Evolutionary conservation across 1,139 yeast species (phyloP), one percentile per base, ranked within the genome.

Genomic region (Candida sojae): DNA sequence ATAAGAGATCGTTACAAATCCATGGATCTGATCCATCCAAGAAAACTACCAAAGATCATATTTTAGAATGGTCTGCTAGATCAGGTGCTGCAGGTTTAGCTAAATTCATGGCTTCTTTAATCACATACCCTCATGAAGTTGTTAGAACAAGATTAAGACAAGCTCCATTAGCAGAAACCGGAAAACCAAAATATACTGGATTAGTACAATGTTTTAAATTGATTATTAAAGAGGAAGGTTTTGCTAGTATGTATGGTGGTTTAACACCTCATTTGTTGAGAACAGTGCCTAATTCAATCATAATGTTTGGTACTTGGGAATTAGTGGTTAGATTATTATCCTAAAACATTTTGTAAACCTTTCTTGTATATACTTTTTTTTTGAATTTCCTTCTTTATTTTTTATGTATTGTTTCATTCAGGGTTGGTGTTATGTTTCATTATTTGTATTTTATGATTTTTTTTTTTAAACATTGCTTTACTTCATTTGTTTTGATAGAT

Each of bases 281-380:
- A 68, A 95, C 99, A 0, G 99, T 95, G 43, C 99, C 99, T 2
- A 95, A 93, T 67, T 89, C 97, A 58, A 91, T 95, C 63, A 92
- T 95, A 56, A 93, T 95, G 98, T 95, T 95, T 75, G 99, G 99
- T 35, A 92, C 99, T 2, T 95, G 99, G 98, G 99, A 95, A 63
- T 69, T 95, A 42, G 89, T 95, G 44, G 91, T 93, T 39, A 79
- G 87, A 53, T 63, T 86, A 39, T 71, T 87, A 45, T 83, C 90
- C 28, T 64, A 53, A 58, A 34, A 13, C 21, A 13, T 9, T 10
- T 13, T 21, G 40, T 10, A 8, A 13, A 11, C 28, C 9, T 25
- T 37, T 26, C 48, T 28, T 50, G 51, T 45, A 43, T 31, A 42
- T 47, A 43, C 32, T 35, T 36, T 37, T 26, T 29, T 36, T 26